Evolutionary conservation across 345 rosid species (phyloP), one percentile per base, ranked within the genome.

Genomic region (Moricandia arvensis): DNA sequence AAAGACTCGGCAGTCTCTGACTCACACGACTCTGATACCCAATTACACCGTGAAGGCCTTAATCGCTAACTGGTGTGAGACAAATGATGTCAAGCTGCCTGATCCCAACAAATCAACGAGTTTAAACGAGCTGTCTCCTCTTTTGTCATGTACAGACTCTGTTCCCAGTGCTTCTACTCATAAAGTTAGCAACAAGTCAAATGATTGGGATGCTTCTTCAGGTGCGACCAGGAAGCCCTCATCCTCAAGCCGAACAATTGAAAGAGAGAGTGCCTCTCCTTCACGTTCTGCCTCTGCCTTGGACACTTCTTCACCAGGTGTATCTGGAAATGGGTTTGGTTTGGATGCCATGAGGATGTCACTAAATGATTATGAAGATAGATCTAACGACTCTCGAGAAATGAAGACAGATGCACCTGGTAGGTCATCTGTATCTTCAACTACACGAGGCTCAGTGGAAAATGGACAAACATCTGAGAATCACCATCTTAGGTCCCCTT

Each of bases 31-130:
- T 76, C 82, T 96, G 5, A 96, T 88, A 78, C 98, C 98, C 12
- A 96, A 96, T 79, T 96, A 89, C 85, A 93, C 91, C 12, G 97
- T 93, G n/a, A 96, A 91, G 85, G 99, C 98, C 60, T 86, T 93
- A 54, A 91, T 93, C 37, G 94, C 91, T 35, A 89, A 84, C 79
- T 96, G 99, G 99, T 96, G 98, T 55, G 97, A 96, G 78, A 81
- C 86, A 29, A 93, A 96, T 74, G 81, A 93, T 72, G 97, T 96
- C 63, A 89, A 85, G 85, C 79, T 93, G 68, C 94, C 94, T 53
- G 98, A 90, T 84, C 90, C 94, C 16, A 59, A 71, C 35, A 91
- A 85, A 78, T 79, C 89, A 34, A 71, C 73, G 64, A 82, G 84
- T 82, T 81, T 85, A 70, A 84, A 83, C 75, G 93, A 88, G 84